Evolutionary conservation across 2,329 filamentous ascomycete genomes (phyloP), one percentile per base, ranked within the genome.

Genomic region (Didymella arachidicola): DNA sequence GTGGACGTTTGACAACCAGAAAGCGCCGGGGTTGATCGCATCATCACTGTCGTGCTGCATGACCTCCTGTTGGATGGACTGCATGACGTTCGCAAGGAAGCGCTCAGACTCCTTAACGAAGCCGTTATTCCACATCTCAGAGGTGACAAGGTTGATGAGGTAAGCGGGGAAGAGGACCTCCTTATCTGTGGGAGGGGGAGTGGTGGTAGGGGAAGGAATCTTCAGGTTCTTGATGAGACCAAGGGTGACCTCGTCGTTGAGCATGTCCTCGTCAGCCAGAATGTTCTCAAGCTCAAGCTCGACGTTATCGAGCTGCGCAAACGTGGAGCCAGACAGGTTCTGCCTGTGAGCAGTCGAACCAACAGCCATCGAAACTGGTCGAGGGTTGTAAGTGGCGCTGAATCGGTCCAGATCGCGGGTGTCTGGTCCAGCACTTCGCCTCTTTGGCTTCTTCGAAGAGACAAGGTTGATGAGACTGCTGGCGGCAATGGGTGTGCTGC

Each of bases 61-160:
- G 56, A 99, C 95, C 77, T 99, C 95, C 77, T 98, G 93, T 78
- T 99, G 95, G 72, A 99, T 98, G 7, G 93, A 97, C 80, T 98
- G 95, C 95, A 99, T 99, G 65, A 99, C 95, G 72, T 98, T 99
- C 73, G 95, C 95, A 63, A 99, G 84, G 86, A 99, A 99, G 54
- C 94, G 91, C 80, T 99, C 95, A 4, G 95, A 98, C 80, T 99
- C 95, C 83, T 99, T 99, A 70, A 99, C 95, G 75, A 97, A 99
- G 45, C 95, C 95, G 72, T 99, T 99, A 83, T 99, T 99, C 95
- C 95, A 99, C 95, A 99, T 99, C 82, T 99, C 95, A 16, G 93
- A 98, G 12, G 95, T 99, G 64, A 99, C 95, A 61, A 99, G 85
- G 79, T 99, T 99, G 83, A 99, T 99, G 70, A 99, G 88, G 78